Evolutionary conservation across 2,329 filamentous ascomycete genomes (phyloP).

Genomic region (Ceratocystis harringtonii): DNA sequence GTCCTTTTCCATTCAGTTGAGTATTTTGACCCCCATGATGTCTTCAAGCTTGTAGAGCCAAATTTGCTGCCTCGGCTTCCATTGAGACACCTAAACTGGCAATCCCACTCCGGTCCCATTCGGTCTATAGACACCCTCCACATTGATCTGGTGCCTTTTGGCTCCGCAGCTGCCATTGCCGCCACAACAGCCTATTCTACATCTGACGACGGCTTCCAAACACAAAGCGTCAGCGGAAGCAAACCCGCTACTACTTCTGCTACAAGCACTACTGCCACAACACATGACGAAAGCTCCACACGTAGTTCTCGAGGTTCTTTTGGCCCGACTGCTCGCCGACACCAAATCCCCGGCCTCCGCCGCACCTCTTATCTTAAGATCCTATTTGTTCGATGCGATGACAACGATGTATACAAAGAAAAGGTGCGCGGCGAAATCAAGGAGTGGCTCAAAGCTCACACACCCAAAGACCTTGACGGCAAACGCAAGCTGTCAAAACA

Average conservation of each 20-base stretch:
- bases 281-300: constrained; percentile 22
- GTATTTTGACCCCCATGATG: constrained; percentile 83
- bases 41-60: constrained; percentile 69
- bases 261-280: constrained; percentile 27
- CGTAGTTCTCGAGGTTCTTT: constrained; percentile 17
- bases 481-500: constrained; percentile 41
- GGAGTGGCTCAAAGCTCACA: constrained; percentile 79
- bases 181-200: constrained; percentile 25
- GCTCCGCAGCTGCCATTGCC: constrained; percentile 30
- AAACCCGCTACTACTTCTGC: constrained; percentile 22
- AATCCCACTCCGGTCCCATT: constrained; percentile 78
- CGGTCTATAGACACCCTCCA: constrained; percentile 89
- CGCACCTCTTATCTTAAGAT: constrained; percentile 90
- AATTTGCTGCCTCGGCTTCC: constrained; percentile 67
- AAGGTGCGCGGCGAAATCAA: constrained; percentile 62
- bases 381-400: constrained; percentile 79
- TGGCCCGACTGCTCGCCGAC: constrained; percentile 47
- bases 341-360: constrained; percentile 87
- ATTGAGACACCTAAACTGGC: constrained; percentile 88
- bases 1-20: constrained; percentile 47
- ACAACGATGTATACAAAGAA: constrained; percentile 84
- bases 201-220: constrained; percentile 46
- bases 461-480: constrained; percentile 35
- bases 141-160: constrained; percentile 63
- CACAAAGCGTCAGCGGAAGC: constrained; percentile 35